phyloP scores from a whole-genome alignment of 345 rosid genomes.

The Boechera stricta region DNA sequence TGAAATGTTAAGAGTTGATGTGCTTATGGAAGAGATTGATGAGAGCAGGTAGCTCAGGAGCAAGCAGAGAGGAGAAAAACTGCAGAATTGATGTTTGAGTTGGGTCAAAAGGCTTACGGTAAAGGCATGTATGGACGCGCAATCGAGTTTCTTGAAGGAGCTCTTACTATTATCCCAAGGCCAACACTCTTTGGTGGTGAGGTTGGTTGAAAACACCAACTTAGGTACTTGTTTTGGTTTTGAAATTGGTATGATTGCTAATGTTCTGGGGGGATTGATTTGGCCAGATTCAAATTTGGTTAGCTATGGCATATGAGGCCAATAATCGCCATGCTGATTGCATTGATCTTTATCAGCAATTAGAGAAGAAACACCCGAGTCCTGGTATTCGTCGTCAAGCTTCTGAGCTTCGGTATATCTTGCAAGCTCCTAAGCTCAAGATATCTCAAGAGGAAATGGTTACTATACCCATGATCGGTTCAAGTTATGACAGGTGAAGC shows the following conservation, averaged over 20 bases:
- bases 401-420: conserved; percentile 83
- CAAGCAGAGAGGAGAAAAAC: conserved; percentile 92
- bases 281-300: conserved; percentile 94
- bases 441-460: conserved; percentile 93
- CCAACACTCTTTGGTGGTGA: conserved; percentile 91
- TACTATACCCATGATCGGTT: conserved; percentile 76
- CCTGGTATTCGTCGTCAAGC: conserved; percentile 91
- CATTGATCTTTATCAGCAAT: conserved; percentile 81
- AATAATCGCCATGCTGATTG: conserved; percentile 86
- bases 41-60: conserved; percentile 85
- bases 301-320: conserved; percentile 98
- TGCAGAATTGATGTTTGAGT: conserved; percentile 89
- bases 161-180: conserved; percentile 87
- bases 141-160: conserved; percentile 91
- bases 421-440: conserved; percentile 96
- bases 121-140: conserved; percentile 89
- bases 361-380: conserved; percentile 84
- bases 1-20: conserved; percentile 3
- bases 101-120: conserved; percentile 96
- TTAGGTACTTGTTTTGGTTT: background rate
- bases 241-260: conserved; percentile 12
- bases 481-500: conserved; percentile 75
- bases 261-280: conserved; percentile 24
- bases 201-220: conserved; percentile 59
- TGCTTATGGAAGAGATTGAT: conserved; percentile 30